phyloP scores from a whole-genome alignment of 768 basidiomycete species.

The Hortiboletus campestris region DNA sequence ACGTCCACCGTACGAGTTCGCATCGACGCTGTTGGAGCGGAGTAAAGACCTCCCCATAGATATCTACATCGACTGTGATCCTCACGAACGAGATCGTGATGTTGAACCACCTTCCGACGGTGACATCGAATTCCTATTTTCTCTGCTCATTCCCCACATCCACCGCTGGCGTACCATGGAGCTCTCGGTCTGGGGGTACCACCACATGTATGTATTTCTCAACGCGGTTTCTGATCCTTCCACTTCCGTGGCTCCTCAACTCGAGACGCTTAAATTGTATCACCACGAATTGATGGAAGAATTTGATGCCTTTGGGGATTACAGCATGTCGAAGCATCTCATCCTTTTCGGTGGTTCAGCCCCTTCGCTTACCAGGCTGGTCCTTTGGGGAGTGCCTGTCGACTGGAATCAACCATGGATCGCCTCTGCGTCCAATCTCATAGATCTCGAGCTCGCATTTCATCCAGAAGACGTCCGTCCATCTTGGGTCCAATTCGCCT shows the following conservation, averaged over 20 bases:
- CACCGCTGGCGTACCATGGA: conserved; percentile 53
- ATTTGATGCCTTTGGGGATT: conserved; percentile 10
- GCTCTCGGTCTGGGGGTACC: conserved; percentile 45
- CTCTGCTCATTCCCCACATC: conserved; percentile 50
- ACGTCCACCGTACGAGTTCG: conserved; percentile 44
- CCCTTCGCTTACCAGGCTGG: conserved; percentile 48
- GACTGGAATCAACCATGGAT: conserved; percentile 54
- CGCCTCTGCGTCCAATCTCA: conserved; percentile 32
- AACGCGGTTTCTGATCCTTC: conserved; percentile 36
- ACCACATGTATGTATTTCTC: conserved; percentile 47
- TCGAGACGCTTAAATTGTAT: conserved; percentile 54
- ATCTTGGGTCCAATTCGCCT: conserved; percentile 48
- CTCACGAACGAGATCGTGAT: conserved; percentile 21
- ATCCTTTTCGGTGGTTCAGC: conserved; percentile 51
- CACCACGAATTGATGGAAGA: conserved; percentile 52
- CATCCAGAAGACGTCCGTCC: conserved; percentile 65
- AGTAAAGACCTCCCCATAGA: conserved; percentile 54
- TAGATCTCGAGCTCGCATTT: conserved; percentile 57
- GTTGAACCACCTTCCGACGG: conserved; percentile 17
- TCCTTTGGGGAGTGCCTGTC: conserved; percentile 70
- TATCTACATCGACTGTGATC: conserved; percentile 48
- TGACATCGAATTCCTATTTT: conserved; percentile 27
- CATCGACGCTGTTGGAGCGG: conserved; percentile 48
- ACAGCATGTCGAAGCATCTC: conserved; percentile 37
- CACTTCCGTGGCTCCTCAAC: conserved; percentile 48